phyloP scores from a whole-genome alignment of 202 grass and related monocot genomes.

The Cymbopogon flexuosus region DNA sequence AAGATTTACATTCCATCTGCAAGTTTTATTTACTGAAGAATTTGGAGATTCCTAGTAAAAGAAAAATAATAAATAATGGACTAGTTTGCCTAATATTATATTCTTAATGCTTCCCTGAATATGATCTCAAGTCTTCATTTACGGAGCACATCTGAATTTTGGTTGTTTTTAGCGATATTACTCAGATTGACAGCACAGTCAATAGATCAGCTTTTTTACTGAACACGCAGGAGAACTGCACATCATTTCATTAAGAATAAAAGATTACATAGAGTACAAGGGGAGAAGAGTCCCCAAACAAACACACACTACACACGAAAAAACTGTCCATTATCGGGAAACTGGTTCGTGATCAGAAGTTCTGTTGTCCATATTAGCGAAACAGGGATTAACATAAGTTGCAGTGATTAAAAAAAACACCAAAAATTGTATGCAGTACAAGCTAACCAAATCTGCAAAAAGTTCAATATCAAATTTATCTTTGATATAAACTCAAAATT shows the following conservation, averaged over 20 bases:
- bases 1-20: neutral
- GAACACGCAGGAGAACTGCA: neutral
- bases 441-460: neutral
- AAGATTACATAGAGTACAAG: neutral
- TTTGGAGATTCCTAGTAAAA: neutral
- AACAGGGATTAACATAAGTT: neutral
- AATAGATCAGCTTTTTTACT: neutral
- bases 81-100: neutral
- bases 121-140: neutral
- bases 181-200: neutral
- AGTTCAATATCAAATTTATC: neutral
- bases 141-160: neutral
- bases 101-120: neutral
- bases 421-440: neutral
- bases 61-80: neutral
- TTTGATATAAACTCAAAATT: neutral
- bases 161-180: neutral
- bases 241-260: neutral
- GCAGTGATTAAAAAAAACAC: neutral
- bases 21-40: slow-evolving; percentile 4
- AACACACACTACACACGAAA: neutral
- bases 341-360: neutral
- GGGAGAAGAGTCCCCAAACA: too few relatives aligned
- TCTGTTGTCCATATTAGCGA: neutral
- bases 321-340: neutral